These are phyloP conservation scores for Didymella pinodella DNA, from an alignment of 2,329 filamentous ascomycete species.

Conservation along the genomic window DNA sequence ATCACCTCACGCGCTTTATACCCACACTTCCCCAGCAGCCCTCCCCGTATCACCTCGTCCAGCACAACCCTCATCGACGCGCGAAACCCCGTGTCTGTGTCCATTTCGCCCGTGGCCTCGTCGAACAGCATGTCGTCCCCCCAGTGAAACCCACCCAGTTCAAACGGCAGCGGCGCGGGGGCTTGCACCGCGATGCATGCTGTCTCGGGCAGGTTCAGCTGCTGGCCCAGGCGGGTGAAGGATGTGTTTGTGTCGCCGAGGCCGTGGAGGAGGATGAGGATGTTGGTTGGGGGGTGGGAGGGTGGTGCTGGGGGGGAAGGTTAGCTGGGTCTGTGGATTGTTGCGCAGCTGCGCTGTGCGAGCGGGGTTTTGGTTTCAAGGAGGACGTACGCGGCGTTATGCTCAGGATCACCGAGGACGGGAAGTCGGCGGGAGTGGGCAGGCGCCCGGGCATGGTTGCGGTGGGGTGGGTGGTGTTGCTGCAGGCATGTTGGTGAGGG, in stretches of 20 bases:
- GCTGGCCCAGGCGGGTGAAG: conserved; percentile 73
- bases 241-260: conserved; percentile 77
- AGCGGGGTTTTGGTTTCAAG: background rate
- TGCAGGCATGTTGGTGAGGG: conserved; percentile 25
- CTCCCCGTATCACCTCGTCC: conserved; percentile 55
- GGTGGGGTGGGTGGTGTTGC: conserved; percentile 19
- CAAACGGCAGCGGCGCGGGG: conserved; percentile 72
- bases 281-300: conserved; percentile 70
- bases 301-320: conserved; percentile 42
- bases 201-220: conserved; percentile 78
- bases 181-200: conserved; percentile 77
- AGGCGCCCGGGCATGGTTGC: conserved; percentile 53
- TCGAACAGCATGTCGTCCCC: conserved; percentile 67
- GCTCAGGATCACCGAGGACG: conserved; percentile 50
- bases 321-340: conserved; percentile 24
- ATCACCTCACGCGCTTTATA: conserved; percentile 60
- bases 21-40: conserved; percentile 58
- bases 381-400: conserved; percentile 56
- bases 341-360: background rate
- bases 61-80: conserved; percentile 53
- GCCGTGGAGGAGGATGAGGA: conserved; percentile 84
- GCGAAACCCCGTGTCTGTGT: conserved; percentile 63
- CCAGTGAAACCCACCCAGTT: conserved; percentile 71
- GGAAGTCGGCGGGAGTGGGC: conserved; percentile 55
- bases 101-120: conserved; percentile 59